These are phyloP conservation scores for Linum lewisii DNA, from an alignment of 345 rosid genomes.

Conservation along the genomic window DNA sequence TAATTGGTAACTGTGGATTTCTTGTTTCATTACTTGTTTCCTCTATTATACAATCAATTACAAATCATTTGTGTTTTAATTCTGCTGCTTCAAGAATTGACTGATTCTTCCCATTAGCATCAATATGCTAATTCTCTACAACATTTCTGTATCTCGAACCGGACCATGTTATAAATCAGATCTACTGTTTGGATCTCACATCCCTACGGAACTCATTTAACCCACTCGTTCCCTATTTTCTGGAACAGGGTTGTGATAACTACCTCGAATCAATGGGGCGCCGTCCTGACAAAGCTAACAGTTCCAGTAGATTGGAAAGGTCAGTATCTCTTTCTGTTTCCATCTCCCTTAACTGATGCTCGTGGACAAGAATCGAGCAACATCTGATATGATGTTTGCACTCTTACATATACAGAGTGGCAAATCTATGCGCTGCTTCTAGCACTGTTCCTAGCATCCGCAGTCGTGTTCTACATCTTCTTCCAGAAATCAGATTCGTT, in stretches of 20 bases:
- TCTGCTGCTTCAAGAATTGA: neutral
- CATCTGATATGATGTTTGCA: slow-evolving; percentile 1
- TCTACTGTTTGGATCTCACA: too few relatives aligned
- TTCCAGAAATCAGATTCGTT: slow-evolving; percentile 81
- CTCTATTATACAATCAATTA: neutral
- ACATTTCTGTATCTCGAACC: neutral
- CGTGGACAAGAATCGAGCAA: neutral
- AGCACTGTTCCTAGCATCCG: slow-evolving; percentile 79
- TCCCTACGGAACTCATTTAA: neutral
- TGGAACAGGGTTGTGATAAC: slow-evolving; percentile 63
- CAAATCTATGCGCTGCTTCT: slow-evolving; percentile 69
- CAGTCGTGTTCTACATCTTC: slow-evolving; percentile 61
- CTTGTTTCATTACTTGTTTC: neutral
- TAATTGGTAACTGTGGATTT: too few relatives aligned
- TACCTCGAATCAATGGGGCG: slow-evolving; percentile 76
- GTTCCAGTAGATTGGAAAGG: slow-evolving; percentile 98
- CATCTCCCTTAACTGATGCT: neutral
- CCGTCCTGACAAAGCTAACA: slow-evolving; percentile 62
- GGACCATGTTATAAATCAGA: too few relatives aligned
- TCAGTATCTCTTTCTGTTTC: slow-evolving; percentile 18
- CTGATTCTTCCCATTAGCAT: neutral
- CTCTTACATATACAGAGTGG: slow-evolving; percentile 55
- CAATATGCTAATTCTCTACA: neutral
- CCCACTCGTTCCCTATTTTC: neutral
- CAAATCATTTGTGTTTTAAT: neutral